Evolutionary conservation across 2,329 filamentous ascomycete genomes (phyloP), one percentile per base, ranked within the genome.

Genomic region (Aspergillus luchuensis): DNA sequence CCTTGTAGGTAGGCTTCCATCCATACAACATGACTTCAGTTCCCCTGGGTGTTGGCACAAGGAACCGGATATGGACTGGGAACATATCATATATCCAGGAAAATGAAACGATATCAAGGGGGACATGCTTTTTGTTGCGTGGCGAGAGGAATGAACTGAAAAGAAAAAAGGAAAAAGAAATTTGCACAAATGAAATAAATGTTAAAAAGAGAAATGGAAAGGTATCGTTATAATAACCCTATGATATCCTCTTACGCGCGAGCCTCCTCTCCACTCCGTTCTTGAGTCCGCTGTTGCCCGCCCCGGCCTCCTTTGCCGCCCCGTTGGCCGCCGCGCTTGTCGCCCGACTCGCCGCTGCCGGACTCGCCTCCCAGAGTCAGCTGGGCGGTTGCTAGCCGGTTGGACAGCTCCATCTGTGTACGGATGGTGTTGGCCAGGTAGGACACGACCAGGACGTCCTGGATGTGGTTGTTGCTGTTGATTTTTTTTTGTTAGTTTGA

Each of bases 371-470:
- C 83, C 66, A 85, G 79, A 10, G 82, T 85, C 58, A 93, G 82
- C 70, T 85, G 85, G 66, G 90, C 87, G n/a, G 88, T 95, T 57
- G 94, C 94, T 73, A 99, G 84, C 66, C 94, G 88, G 85, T 98
- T 96, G 67, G 93, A 96, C 61, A 99, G 88, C 74, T 98, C 95
- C 82, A 99, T 97, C 83, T 99, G 95, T 69, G 94, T 98, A 79
- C 94, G 92, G 81, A 98, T 97, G 68, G 92, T 97, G 85, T 98
- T 99, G 77, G 95, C 92, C 67, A 99, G 86, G 83, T 99, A 99
- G 69, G 92, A 96, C 71, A 99, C 93, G 78, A 98, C 93, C 68
- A 99, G 88, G 63, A 99, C 93, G 78, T 99, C 95, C 83, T 99
- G 95, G 79, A 99, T 92, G 82, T 99, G 95, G 84, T 96, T 97